Percentiles rank a stretch among this genome's conserved stretches.
Evolutionary conservation across 805 yeast genomes (phyloP).

Genomic region (Cyberlindnera lachancei): DNA sequence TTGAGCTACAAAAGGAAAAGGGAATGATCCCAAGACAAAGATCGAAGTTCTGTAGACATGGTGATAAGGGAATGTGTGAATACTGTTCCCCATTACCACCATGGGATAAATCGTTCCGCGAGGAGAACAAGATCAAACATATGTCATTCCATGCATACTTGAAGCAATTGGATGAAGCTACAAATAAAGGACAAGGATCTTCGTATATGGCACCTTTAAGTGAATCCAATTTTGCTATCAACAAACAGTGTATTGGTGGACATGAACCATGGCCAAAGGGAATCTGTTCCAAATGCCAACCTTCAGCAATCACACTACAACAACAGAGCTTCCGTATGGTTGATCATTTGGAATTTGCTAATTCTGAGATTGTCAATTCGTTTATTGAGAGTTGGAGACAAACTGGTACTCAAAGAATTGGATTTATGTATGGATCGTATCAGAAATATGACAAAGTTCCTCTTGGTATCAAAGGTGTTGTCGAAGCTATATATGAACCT

Average conservation of each 20-base stretch:
- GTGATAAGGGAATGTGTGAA: constrained; percentile 96
- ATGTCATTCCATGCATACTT: constrained; percentile 79
- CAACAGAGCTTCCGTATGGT: constrained; percentile 92
- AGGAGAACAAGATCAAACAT: constrained; percentile 76
- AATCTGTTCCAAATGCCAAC: constrained; percentile 94
- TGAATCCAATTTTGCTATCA: constrained; percentile 61
- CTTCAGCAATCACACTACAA: constrained; percentile 87
- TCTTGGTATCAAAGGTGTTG: constrained; percentile 87
- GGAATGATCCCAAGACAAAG: constrained; percentile 67
- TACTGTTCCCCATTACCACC: constrained; percentile 95
- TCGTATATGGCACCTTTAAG: constrained; percentile 78
- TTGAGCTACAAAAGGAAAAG: constrained; percentile 48
- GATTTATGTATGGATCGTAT: constrained; percentile 77
- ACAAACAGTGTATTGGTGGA: constrained; percentile 61
- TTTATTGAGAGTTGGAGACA: constrained; percentile 91
- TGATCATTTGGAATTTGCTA: constrained; percentile 90
- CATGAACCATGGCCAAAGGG: constrained; percentile 94
- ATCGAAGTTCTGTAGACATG: constrained; percentile 71
- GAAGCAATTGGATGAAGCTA: constrained; percentile 59
- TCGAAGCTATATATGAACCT: constrained; percentile 90
- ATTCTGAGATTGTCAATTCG: constrained; percentile 61
- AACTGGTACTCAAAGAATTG: constrained; percentile 82
- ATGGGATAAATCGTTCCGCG: constrained; percentile 76
- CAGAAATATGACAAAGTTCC: constrained; percentile 78
- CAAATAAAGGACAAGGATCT: constrained; percentile 46